Conservation (phyloP, 441 rosid species). For the Metrosideros polymorpha region DNA sequence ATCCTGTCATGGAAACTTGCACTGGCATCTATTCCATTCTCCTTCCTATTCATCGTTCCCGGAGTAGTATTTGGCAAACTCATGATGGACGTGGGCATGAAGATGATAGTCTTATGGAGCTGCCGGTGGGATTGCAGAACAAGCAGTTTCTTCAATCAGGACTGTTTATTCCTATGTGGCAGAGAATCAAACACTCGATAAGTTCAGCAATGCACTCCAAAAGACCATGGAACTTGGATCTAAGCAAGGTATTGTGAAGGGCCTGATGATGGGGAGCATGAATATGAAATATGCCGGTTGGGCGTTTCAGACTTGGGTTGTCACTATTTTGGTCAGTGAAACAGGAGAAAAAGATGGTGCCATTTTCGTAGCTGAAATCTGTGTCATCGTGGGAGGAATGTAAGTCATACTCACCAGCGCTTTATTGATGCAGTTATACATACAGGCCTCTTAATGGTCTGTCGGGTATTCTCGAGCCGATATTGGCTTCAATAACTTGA, state of each 20-base stretch:
- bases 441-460: not conserved
- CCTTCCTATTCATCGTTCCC: constrained; percentile 46
- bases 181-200: constrained; percentile 35
- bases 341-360: constrained; percentile 52
- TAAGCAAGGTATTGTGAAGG: constrained; percentile 55
- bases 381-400: constrained; percentile 63
- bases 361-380: constrained; percentile 50
- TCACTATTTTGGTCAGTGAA: constrained; percentile 48
- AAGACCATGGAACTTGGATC: constrained; percentile 44
- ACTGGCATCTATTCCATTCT: constrained; percentile 48
- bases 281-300: constrained; percentile 55
- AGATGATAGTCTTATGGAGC: constrained; percentile 50
- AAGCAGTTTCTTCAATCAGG: constrained; percentile 60
- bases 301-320: constrained; percentile 67
- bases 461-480: not conserved
- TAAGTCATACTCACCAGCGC: constrained; percentile 11
- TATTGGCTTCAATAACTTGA: not conserved
- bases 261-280: constrained; percentile 69
- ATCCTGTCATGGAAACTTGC: constrained; percentile 55
- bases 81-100: constrained; percentile 51
- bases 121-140: constrained; percentile 69
- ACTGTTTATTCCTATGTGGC: constrained; percentile 57
- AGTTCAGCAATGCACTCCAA: constrained; percentile 46
- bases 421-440: not conserved
- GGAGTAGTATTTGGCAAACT: constrained; percentile 54